Evolutionary conservation across 148 eudicot species (phyloP), one percentile per base, ranked within the genome.

Genomic region (Selenicereus undatus): DNA sequence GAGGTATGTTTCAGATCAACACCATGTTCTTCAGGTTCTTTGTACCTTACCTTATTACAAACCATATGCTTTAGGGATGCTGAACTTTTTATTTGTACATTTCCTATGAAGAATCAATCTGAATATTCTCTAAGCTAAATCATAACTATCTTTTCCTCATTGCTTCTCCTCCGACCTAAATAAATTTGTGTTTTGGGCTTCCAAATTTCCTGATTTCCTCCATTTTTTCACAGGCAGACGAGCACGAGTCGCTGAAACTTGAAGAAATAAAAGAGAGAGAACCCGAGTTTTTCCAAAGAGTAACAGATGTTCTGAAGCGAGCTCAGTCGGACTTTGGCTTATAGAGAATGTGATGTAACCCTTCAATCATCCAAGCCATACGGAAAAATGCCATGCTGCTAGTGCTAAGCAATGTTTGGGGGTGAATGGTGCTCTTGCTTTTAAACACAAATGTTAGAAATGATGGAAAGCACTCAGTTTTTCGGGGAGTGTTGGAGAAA

Each of bases 241-340:
- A 90, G 82, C 98, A 93, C 62, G 98, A 93, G 81, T 83, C 88
- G 18, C 84, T 32, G 79, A 85, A 91, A 26, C 88, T 92, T 14
- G 96, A 91, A 69, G 94, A 91, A 22, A 80, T 95, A 83, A 82
- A 86, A 77, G 89, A 82, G 73, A 84, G 87, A 56, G 96, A 95
- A 68, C 97, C 98, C 3, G 92, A 90, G 71, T 95, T 82, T 84
- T 93, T 88, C 85, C 51, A 79, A 22, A 83, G 93, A 83, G 97
- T 93, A 35, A 79, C 88, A 17, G 77, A 90, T 80, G 89, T 89
- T 86, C 89, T 95, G 58, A 90, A 89, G 84, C 91, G 96, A 71
- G 98, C 97, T 17, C 88, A 81, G 81, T 74, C 81, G 32, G 97
- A 91, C 52, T 92, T 91, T 21, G 87, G 91, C 35, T 76, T 91